Base-by-base conservation (phyloP, 495 filamentous ascomycete species). In the Amphirosellinia nigrospora region DNA sequence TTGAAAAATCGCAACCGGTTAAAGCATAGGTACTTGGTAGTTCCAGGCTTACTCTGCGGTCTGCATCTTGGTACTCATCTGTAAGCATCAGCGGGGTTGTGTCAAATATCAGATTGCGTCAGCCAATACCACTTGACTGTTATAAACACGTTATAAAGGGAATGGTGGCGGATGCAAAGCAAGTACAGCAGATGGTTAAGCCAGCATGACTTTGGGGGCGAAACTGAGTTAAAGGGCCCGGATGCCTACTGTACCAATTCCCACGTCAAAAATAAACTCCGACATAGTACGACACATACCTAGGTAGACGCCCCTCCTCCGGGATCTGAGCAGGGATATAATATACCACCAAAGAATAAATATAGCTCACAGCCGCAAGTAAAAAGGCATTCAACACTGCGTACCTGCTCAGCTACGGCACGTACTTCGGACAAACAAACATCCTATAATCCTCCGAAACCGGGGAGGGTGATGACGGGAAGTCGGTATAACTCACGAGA, bases 271-370 rank as follows among this genome's bases (percentile, higher is more conserved):
- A 34, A 36, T 36, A 11, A 58, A 23, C n/a, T 11, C 4, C 36
- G 58, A 36, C 36, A 58, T n/a, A n/a, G n/a, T n/a, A n/a, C n/a
- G n/a, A n/a, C n/a, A n/a, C n/a, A n/a, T n/a, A n/a, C n/a, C n/a
- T n/a, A n/a, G n/a, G n/a, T n/a, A 52, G 15, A 19, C 48, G 11
- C 8, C 50, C 50, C 3, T 38, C 28, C 3, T 26, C 38, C 5
- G 39, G 23, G 59, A 62, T 38, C 39, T 43, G 34, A 39, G 36
- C 58, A 41, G 36, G 58, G 21, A 60, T 63, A n/a, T 8, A 21
- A 16, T 32, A 45, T 43, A 45, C 39, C 46, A 63, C 60, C 39
- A 5, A n/a, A 30, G 41, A 63, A n/a, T 21, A 63, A 63, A 26
- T 63, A 63, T 63, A 63, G 39, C 26, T 21, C 7, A 28, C 15